Base-by-base conservation (phyloP, 129 eudicot genomes). In the Lonicera japonica region DNA sequence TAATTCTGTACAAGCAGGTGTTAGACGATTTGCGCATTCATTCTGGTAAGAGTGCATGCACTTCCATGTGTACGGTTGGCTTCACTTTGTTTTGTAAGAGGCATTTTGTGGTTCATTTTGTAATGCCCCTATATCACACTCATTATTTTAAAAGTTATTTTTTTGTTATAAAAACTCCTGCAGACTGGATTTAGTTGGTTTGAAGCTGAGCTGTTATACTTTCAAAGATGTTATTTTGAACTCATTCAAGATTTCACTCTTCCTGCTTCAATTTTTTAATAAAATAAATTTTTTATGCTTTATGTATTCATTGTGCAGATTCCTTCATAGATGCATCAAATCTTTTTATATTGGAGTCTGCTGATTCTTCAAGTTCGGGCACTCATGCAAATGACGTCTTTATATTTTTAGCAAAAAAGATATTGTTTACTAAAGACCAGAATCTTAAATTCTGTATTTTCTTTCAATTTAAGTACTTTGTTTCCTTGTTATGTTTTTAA, bases 291-390 rank as follows among this genome's bases (percentile, higher is more conserved):
- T 75, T 86, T 79, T 81, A 70, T 56, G 64, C 64, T 72, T 77
- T 77, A 82, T 72, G 65, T 65, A 79, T 82, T 87, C 78, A 64
- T 82, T 82, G 94, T 91, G 97, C 97, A 91, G 97, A 91, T 91
- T 77, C 67, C 88, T 76, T 74, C 89, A n/a, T n/a, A n/a, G n/a
- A n/a, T n/a, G n/a, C n/a, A n/a, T n/a, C n/a, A n/a, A 76, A 78
- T 78, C 78, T 87, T 90, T 91, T 87, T 74, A 80, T 89, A 84
- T 88, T 91, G 85, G 96, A 79, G 70, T 80, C 79, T 80, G 95
- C 79, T 87, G 96, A 84, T 79, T 87, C 86, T 77, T 82, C 83
- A 83, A 88, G 96, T 88, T 83, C 82, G 66, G 82, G 76, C 79
- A 70, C 60, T 78, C 81, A 67, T 84, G 82, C 96, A 84, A 81